phyloP scores from a whole-genome alignment of 192 early-diverging fungal genomes.

The Podila epigama region DNA sequence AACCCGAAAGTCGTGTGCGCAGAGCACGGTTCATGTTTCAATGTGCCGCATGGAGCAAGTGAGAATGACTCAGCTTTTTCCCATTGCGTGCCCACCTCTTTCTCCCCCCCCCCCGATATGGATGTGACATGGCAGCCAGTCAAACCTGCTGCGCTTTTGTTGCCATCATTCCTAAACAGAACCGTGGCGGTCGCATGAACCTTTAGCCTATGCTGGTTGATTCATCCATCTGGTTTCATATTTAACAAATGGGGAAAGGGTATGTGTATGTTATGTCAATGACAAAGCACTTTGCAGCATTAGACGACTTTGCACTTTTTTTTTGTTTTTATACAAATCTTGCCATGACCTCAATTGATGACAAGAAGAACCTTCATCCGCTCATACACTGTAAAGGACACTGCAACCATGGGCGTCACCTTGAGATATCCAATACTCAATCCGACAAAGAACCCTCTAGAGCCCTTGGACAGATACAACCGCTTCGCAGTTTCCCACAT shows the following conservation, averaged over 20 bases:
- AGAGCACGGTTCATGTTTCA: too few relatives aligned
- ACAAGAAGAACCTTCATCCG: constrained; percentile 67
- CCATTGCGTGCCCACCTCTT: too few relatives aligned
- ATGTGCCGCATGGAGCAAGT: too few relatives aligned
- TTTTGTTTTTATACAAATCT: background rate
- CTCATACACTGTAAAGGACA: constrained; percentile 90
- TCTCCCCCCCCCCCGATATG: too few relatives aligned
- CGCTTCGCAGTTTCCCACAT: constrained; percentile 63
- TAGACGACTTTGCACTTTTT: background rate
- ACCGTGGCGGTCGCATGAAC: too few relatives aligned
- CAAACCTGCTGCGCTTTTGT: too few relatives aligned
- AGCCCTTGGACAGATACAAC: constrained; percentile 73
- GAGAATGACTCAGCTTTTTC: too few relatives aligned
- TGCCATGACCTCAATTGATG: constrained; percentile 49
- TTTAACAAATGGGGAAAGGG: background rate
- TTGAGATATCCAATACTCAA: constrained; percentile 97
- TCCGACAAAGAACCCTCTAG: constrained; percentile 93
- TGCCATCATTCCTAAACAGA: too few relatives aligned
- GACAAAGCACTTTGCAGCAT: background rate
- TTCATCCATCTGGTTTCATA: background rate
- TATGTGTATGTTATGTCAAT: background rate
- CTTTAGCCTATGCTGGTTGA: too few relatives aligned
- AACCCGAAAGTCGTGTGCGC: too few relatives aligned
- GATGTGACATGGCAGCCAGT: too few relatives aligned
- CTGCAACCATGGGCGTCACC: constrained; percentile 92